Base-by-base conservation (phyloP, 306 rosid species). In the Nissolia schottii region DNA sequence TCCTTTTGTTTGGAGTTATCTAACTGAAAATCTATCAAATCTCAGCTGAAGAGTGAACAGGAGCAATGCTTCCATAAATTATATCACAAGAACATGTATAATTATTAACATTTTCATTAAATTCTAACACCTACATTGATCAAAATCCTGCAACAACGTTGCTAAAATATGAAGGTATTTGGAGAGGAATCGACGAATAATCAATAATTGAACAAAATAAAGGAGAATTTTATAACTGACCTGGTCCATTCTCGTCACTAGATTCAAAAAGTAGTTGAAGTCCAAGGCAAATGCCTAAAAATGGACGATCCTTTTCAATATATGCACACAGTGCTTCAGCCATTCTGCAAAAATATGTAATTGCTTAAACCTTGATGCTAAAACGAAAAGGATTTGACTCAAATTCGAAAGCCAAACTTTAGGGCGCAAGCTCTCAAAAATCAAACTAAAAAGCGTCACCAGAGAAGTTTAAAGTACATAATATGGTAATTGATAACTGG, bases 281-380 rank as follows among this genome's bases (percentile, higher is more conserved):
- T 66, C 99, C 97, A 76, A 94, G 97, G 86, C 97, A 94, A 43
- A 94, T 91, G 70, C 97, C 99, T 67, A 94, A 84, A 83, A 91
- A 89, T 11, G 99, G 99, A 65, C 86, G 88, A 67, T 89, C 99
- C 67, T 82, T 85, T 71, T 85, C 89, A 59, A 94, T 89, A 82
- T 94, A 94, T 58, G 87, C 71, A 77, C 91, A 76, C 28, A 94
- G 78, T 43, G 99, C 99, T 82, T 94, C 96, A 61, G 80, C 95
- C 97, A 91, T 80, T 79, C 99, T 94, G 86, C 79, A 85, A 79
- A 82, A 40, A 45, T 58, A 70, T 11, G 71, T 53, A 20, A 34
- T 18, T 13, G 25, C 32, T 56, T 53, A 40, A 80, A 28, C n/a
- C 69, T 64, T 40, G 41, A 55, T 35, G 23, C 49, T 13, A 48